Percentiles rank a stretch among this genome's conserved stretches.
These are phyloP conservation scores for Colletotrichum destructivum DNA, from an alignment of 2,329 filamentous ascomycete genomes.

Conservation along the genomic window DNA sequence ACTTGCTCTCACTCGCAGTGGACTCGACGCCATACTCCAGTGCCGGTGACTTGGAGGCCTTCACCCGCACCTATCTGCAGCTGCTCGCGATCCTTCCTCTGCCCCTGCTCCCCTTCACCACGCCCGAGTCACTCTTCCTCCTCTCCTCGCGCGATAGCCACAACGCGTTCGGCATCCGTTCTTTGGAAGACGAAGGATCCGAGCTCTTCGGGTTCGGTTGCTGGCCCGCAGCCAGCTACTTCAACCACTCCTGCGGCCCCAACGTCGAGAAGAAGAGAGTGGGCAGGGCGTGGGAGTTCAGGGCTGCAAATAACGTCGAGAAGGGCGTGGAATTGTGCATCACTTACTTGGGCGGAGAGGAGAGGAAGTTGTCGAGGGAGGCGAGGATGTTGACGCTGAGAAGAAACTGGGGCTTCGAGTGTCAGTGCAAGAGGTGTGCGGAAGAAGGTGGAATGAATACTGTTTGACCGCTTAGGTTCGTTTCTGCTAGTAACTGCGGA, in stretches of 20 bases:
- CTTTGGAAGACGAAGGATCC: slow-evolving; percentile 38
- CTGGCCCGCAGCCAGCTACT: slow-evolving; percentile 38
- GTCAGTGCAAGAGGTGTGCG: slow-evolving; percentile 30
- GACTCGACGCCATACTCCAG: slow-evolving; percentile 30
- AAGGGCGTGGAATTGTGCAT: slow-evolving; percentile 33
- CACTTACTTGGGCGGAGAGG: slow-evolving; percentile 36
- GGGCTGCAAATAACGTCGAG: slow-evolving; percentile 7
- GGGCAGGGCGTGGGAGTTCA: slow-evolving; percentile 33
- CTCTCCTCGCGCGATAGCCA: slow-evolving; percentile 38
- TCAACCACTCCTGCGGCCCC: slow-evolving; percentile 38
- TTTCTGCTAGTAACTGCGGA: neutral
- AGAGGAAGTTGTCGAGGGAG: slow-evolving; percentile 21
- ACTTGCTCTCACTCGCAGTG: slow-evolving; percentile 30
- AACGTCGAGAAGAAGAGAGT: slow-evolving; percentile 32
- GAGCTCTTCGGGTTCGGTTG: slow-evolving; percentile 40
- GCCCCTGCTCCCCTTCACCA: slow-evolving; percentile 20
- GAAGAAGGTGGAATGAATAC: neutral
- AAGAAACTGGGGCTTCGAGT: slow-evolving; percentile 40
- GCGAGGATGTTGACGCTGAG: slow-evolving; percentile 19
- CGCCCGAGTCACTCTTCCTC: slow-evolving; percentile 20
- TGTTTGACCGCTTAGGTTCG: neutral
- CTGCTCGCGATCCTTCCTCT: slow-evolving; percentile 31
- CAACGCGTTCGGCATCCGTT: slow-evolving; percentile 37
- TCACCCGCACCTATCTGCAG: slow-evolving; percentile 31
- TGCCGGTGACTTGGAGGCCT: slow-evolving; percentile 28